Percentiles rank a stretch among this genome's conserved stretches.
Conservation (phyloP, 176 grass and related monocot species). For the Guadua angustifolia region DNA sequence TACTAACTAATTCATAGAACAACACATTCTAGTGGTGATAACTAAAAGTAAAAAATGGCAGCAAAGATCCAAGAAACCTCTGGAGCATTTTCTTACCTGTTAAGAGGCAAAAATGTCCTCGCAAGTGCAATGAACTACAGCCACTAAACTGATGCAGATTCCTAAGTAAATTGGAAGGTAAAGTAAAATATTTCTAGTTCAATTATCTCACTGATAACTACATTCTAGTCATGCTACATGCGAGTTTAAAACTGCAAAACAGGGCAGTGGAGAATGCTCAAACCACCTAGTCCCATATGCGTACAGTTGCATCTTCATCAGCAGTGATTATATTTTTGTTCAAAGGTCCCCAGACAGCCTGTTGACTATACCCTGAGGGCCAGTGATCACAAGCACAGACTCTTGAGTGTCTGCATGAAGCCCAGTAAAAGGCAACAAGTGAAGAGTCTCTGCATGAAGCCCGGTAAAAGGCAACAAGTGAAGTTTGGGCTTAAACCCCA, state of each 20-base stretch:
- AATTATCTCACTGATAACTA: not conserved
- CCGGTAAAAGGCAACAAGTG: not conserved
- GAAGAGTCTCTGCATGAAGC: not conserved
- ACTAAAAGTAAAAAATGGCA: not conserved
- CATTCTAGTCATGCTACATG: not conserved
- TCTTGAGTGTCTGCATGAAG: too few relatives aligned
- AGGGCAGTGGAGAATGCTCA: not conserved
- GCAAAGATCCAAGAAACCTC: not conserved
- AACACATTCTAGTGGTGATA: not conserved
- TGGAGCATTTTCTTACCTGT: not conserved
- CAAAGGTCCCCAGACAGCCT: not conserved
- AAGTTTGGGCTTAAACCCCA: not conserved
- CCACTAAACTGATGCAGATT: not conserved
- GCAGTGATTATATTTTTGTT: not conserved
- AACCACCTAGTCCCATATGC: not conserved
- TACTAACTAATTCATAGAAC: not conserved
- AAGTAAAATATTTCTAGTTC: not conserved
- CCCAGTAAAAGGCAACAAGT: too few relatives aligned
- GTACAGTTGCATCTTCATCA: not conserved
- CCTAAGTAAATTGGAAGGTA: not conserved
- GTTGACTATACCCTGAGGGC: not conserved
- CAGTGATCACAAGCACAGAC: not conserved
- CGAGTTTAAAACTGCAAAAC: not conserved
- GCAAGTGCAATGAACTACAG: not conserved
- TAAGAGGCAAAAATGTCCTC: not conserved